Percentiles rank a stretch among this genome's conserved stretches.
Conservation (phyloP, 2,329 filamentous ascomycete genomes). For the Aphanocladium album region DNA sequence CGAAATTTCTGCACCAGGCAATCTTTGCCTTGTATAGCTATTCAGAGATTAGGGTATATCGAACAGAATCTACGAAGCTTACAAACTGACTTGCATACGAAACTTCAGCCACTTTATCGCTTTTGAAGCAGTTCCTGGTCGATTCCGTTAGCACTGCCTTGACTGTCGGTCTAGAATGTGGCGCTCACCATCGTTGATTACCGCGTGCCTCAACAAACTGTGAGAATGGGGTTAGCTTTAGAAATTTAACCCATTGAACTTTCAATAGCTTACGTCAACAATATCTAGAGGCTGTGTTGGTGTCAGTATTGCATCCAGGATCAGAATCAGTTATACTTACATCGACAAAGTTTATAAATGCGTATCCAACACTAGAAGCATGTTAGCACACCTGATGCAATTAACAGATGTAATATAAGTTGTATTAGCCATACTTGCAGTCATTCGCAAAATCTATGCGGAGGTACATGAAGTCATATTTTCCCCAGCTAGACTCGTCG, state of each 20-base stretch:
- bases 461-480: conserved; percentile 93
- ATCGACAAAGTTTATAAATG: conserved; percentile 91
- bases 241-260: not conserved
- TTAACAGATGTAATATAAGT: too few species aligned
- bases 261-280: conserved; percentile 50
- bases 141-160: not conserved
- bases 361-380: conserved; percentile 75
- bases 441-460: conserved; percentile 83
- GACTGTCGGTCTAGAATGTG: not conserved
- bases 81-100: conserved; percentile 81
- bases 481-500: conserved; percentile 71
- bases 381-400: not conserved
- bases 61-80: rapidly evolving
- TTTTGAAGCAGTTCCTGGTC: conserved; percentile 71
- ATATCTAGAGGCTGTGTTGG: conserved; percentile 61
- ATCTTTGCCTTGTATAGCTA: conserved; percentile 87
- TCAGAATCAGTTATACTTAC: conserved; percentile 42
- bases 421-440: conserved; percentile 58
- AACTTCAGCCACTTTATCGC: conserved; percentile 80
- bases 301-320: conserved; percentile 30
- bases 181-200: conserved; percentile 61
- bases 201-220: conserved; percentile 68
- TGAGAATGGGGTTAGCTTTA: not conserved
- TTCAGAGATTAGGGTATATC: conserved; percentile 21
- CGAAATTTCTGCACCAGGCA: conserved; percentile 92